A percentile compares a stretch with the other conserved stretches of the same genome.
These are phyloP conservation scores for Dictyostelium brefeldianum DNA, from an alignment of 78 protist species.

Conservation along the genomic window DNA sequence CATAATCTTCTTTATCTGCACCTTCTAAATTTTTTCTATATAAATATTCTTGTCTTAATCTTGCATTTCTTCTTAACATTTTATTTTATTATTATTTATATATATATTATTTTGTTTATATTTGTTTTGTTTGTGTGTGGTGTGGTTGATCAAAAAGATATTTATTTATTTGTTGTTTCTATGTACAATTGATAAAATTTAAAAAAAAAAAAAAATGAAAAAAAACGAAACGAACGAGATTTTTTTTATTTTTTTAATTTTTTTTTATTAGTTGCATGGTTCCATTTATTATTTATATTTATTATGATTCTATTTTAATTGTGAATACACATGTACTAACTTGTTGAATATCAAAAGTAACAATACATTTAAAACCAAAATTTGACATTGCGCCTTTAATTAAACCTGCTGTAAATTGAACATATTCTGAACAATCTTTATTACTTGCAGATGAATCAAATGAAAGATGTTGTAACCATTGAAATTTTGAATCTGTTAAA, in stretches of 20 bases:
- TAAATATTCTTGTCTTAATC: conserved; percentile 94
- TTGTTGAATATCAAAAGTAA: conserved; percentile 69
- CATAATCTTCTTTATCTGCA: conserved; percentile 80
- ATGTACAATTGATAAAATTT: neutral
- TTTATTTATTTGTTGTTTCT: neutral
- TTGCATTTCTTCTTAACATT: conserved; percentile 82
- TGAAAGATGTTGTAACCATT: conserved; percentile 75
- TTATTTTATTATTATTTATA: no score
- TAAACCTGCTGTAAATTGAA: conserved; percentile 60
- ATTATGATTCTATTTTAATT: conserved; percentile 43
- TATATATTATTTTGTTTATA: neutral
- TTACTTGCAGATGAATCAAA: conserved; percentile 47
- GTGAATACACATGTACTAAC: conserved; percentile 48
- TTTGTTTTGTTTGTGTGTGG: neutral
- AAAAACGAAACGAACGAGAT: no score
- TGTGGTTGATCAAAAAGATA: no score
- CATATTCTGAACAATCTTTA: conserved; percentile 75
- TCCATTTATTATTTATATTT: neutral
- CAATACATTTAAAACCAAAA: conserved; percentile 69
- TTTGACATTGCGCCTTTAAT: conserved; percentile 76
- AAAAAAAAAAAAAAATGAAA: no score
- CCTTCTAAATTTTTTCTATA: conserved; percentile 92
- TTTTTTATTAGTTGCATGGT: no score
- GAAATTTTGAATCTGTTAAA: conserved; percentile 60
- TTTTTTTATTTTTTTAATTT: no score